Conservation (phyloP, 148 eudicot species). For the Rhododendron molle region DNA sequence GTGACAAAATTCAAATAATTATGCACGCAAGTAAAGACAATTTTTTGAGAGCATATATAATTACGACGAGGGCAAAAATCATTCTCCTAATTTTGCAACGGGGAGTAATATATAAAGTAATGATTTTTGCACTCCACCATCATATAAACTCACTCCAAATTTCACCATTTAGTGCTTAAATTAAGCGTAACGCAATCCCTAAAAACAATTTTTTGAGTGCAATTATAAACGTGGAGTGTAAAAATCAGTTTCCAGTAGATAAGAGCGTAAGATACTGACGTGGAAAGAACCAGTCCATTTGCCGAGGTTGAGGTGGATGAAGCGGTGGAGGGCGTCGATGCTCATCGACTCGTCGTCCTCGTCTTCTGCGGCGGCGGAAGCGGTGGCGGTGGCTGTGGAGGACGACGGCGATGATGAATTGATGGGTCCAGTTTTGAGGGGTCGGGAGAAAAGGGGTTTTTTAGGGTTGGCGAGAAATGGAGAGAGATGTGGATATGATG, state of each 20-base stretch:
- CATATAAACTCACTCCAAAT: not conserved
- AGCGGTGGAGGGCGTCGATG: conserved; percentile 57
- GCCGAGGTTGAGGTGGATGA: conserved; percentile 68
- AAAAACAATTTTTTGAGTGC: not conserved
- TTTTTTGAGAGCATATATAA: no score
- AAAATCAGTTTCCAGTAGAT: not conserved
- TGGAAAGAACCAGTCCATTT: conserved; percentile 73
- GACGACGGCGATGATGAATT: conserved; percentile 12
- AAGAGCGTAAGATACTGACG: conserved; percentile 26
- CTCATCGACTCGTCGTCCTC: conserved; percentile 40
- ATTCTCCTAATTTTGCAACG: not conserved
- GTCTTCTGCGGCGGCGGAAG: conserved; percentile 2
- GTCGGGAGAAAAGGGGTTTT: not conserved
- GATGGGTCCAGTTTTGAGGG: conserved; percentile 14
- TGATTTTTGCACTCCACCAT: not conserved
- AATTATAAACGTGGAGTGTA: not conserved
- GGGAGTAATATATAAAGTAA: not conserved
- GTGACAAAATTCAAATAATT: not conserved
- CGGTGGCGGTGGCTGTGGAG: not conserved
- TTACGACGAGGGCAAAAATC: not conserved
- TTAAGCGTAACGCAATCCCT: not conserved
- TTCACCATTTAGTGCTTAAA: not conserved
- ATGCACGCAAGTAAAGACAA: not conserved
- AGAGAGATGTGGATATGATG: not conserved
- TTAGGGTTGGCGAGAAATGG: not conserved